phyloP scores from a whole-genome alignment of 2,329 filamentous ascomycete genomes.

The Teratosphaeria epicoccoides region DNA sequence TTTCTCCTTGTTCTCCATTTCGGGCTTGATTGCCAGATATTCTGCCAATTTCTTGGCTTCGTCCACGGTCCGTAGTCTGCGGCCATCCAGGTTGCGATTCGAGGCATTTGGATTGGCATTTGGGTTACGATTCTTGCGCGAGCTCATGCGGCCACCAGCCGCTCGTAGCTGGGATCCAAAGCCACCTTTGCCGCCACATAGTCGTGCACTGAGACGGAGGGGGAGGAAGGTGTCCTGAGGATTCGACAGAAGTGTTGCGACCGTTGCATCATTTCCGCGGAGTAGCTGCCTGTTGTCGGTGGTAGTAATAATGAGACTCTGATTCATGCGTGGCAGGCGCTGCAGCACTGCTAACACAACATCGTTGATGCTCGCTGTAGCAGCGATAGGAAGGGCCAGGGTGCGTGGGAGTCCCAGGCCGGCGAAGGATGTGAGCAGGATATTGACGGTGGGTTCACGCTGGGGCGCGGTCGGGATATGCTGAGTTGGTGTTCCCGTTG shows the following conservation, averaged over 20 bases:
- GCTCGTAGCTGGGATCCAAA: conserved; percentile 96
- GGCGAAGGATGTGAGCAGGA: conserved; percentile 74
- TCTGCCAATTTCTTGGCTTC: conserved; percentile 93
- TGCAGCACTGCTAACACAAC: conserved; percentile 51
- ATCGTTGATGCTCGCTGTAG: conserved; percentile 43
- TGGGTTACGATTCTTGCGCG: conserved; percentile 68
- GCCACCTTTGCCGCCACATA: conserved; percentile 91
- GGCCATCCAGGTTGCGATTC: conserved; percentile 84
- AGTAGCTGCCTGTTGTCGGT: conserved; percentile 62
- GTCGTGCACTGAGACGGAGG: conserved; percentile 64
- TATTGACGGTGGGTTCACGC: conserved; percentile 48
- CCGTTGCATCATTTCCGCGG: conserved; percentile 40
- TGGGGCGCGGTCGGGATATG: not conserved
- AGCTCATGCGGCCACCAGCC: conserved; percentile 95
- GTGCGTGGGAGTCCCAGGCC: conserved; percentile 77
- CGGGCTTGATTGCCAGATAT: conserved; percentile 88
- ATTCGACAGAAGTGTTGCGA: conserved; percentile 51
- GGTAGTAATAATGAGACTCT: conserved; percentile 68
- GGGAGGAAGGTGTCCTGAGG: conserved; percentile 56
- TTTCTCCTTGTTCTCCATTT: conserved; percentile 92
- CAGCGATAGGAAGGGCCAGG: conserved; percentile 61
- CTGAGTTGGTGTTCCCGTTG: not conserved
- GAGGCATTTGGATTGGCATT: conserved; percentile 63
- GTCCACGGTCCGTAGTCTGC: conserved; percentile 78
- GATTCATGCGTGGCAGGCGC: conserved; percentile 47